Conservation (phyloP, 2,329 filamentous ascomycete species). For the Akanthomyces lecanii region DNA sequence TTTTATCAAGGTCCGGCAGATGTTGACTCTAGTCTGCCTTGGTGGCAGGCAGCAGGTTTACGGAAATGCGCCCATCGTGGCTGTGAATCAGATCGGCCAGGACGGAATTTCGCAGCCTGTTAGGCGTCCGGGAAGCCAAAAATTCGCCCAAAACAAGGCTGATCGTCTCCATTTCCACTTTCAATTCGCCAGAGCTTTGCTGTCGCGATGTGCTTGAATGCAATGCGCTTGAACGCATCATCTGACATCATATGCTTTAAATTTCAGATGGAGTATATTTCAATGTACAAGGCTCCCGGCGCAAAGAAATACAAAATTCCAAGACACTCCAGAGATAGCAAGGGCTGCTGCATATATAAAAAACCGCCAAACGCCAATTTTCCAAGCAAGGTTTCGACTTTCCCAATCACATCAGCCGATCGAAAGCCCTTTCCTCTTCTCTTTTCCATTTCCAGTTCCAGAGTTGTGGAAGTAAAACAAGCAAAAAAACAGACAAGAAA, state of each 20-base stretch:
- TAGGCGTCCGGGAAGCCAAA: background rate
- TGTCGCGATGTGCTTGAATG: too few species aligned
- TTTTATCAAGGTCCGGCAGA: background rate
- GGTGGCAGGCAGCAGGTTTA: background rate
- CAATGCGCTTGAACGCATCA: too few species aligned
- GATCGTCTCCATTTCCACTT: too few species aligned
- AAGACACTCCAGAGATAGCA: background rate
- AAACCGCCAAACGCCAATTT: too few species aligned
- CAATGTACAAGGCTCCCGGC: background rate
- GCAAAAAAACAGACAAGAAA: background rate
- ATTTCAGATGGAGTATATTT: background rate
- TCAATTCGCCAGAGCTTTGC: too few species aligned
- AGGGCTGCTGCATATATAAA: too few species aligned
- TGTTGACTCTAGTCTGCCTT: background rate
- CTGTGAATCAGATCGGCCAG: background rate
- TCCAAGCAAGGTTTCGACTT: background rate
- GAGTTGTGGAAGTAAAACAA: background rate
- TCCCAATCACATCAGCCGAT: background rate
- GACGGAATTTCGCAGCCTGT: background rate
- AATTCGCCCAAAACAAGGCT: too few species aligned
- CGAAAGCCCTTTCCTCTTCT: background rate
- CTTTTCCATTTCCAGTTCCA: background rate
- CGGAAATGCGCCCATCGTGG: background rate
- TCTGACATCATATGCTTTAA: too few species aligned
- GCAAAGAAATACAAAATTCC: background rate